phyloP scores from a whole-genome alignment of 805 yeast species.

The Brettanomyces naardenensis region DNA sequence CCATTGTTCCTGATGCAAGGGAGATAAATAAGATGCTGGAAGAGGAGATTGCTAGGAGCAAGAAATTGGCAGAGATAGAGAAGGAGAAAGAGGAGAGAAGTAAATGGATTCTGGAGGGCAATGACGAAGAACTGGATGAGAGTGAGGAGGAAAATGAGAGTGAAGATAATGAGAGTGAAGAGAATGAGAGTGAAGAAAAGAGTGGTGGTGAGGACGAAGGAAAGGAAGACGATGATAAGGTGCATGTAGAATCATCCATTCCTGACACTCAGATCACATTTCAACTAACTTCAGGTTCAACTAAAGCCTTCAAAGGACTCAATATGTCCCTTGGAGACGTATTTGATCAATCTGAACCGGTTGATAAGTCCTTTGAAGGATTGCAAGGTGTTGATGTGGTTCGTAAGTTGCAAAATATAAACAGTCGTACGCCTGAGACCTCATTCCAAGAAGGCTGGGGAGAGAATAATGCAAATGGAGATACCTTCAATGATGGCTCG shows the following conservation, averaged over 20 bases:
- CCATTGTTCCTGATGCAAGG: conserved; percentile 15
- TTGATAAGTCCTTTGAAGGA: conserved; percentile 13
- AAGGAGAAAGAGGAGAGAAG: conserved; percentile 11
- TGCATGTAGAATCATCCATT: neutral
- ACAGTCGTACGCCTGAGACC: conserved; percentile 3
- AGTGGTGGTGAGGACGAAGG: conserved; percentile 19
- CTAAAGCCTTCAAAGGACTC: conserved; percentile 12
- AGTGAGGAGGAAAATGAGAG: conserved; percentile 12
- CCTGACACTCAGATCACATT: neutral
- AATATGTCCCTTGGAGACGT: conserved; percentile 19
- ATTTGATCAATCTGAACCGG: conserved; percentile 18
- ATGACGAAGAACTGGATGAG: conserved; percentile 15
- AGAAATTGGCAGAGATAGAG: conserved; percentile 4
- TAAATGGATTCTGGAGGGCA: conserved; percentile 10
- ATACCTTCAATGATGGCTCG: neutral
- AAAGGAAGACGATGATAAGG: conserved; percentile 15
- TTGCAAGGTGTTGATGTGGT: conserved; percentile 7
- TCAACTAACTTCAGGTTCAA: neutral
- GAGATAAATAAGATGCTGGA: conserved; percentile 6
- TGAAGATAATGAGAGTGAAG: conserved; percentile 18
- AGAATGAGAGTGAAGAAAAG: conserved; percentile 18
- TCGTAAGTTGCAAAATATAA: neutral
- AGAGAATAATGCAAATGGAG: neutral
- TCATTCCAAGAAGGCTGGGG: conserved; percentile 1
- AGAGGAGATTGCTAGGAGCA: conserved; percentile 3